Percentiles rank a stretch among this genome's conserved stretches.
Evolutionary conservation across 345 rosid species (phyloP).

Genomic region (Turritis glabra): DNA sequence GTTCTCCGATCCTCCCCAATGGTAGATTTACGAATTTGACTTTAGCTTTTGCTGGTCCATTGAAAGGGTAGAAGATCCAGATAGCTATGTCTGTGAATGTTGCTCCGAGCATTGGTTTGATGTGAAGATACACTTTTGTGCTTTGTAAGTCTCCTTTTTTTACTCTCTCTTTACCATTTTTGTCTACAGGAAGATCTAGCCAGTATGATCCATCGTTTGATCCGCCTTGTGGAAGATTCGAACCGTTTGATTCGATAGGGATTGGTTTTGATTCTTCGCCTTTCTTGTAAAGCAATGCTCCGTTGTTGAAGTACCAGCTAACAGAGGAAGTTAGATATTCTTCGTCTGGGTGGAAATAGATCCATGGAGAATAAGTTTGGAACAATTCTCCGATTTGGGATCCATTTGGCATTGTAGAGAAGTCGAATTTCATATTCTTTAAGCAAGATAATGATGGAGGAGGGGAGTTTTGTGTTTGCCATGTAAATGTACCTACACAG

Average conservation of each 20-base stretch:
- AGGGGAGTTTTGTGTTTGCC: constrained; percentile 30
- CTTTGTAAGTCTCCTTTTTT: constrained; percentile 66
- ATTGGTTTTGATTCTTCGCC: constrained; percentile 69
- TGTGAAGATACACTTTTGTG: constrained; percentile 57
- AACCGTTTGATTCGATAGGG: constrained; percentile 51
- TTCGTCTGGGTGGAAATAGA: constrained; percentile 81
- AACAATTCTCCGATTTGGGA: constrained; percentile 51
- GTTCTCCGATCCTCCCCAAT: constrained; percentile 73
- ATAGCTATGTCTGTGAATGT: constrained; percentile 70
- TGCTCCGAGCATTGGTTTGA: constrained; percentile 79
- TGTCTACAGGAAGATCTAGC: constrained; percentile 72
- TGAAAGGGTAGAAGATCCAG: constrained; percentile 88
- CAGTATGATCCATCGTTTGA: constrained; percentile 70
- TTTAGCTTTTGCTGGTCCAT: constrained; percentile 74
- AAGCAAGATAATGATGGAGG: constrained; percentile 51
- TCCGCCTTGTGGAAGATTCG: constrained; percentile 89
- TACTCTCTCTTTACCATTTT: constrained; percentile 49
- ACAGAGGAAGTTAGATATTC: constrained; percentile 73
- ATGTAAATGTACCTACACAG: constrained; percentile 60
- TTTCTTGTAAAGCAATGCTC: constrained; percentile 65
- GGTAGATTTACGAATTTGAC: constrained; percentile 54
- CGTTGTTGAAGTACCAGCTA: constrained; percentile 67
- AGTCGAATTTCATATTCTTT: constrained; percentile 51
- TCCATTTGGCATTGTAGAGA: constrained; percentile 62
- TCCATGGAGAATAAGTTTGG: constrained; percentile 56